Evolutionary conservation across 768 basidiomycete genomes (phyloP), one percentile per base, ranked within the genome.

Genomic region (Naematelia aurantialba): DNA sequence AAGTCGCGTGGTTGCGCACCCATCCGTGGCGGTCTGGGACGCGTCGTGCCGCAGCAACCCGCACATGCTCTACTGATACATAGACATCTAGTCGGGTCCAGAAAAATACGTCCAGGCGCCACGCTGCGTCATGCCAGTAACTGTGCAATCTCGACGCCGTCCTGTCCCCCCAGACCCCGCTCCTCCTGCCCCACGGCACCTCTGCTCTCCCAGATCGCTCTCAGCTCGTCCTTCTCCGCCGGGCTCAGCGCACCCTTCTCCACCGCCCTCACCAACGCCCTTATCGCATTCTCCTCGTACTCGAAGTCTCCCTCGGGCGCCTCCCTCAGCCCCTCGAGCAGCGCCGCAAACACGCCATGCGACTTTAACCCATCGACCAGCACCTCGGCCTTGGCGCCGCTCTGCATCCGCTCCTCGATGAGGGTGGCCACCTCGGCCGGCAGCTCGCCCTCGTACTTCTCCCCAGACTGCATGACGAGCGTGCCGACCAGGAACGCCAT

Each of bases 401-500:
- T 22, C 59, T 66, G 59, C 53, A 52, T 56, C 25, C 52, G 57
- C 50, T 67, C 65, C 45, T 66, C 59, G 22, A 75, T 49, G 4
- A 63, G 47, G 29, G 61, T 56, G 34, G 52, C 30, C 1, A 70
- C 70, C 29, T 70, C 63, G 26, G 64, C 67, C 0, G 67, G 67
- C n/a, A 65, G 56, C 54, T 69, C 67, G 12, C 59, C 65, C 4
- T 62, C 52, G 31, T 66, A 67, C 24, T 45, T 51, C 50, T 73
- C 68, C 1, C 56, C 62, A 17, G 63, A 59, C 45, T 72, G 74
- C 30, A 74, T 59, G 45, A 76, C 56, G 39, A 78, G 62, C 3
- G 74, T 75, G 3, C 62, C 61, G 48, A 78, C 59, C 22, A 78
- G 61, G 65, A 78, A 78, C 12, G 74, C 69, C 26, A 72, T 65